Evolutionary conservation across 2,329 filamentous ascomycete species (phyloP).

Genomic region (Paradendryphiella salina): DNA sequence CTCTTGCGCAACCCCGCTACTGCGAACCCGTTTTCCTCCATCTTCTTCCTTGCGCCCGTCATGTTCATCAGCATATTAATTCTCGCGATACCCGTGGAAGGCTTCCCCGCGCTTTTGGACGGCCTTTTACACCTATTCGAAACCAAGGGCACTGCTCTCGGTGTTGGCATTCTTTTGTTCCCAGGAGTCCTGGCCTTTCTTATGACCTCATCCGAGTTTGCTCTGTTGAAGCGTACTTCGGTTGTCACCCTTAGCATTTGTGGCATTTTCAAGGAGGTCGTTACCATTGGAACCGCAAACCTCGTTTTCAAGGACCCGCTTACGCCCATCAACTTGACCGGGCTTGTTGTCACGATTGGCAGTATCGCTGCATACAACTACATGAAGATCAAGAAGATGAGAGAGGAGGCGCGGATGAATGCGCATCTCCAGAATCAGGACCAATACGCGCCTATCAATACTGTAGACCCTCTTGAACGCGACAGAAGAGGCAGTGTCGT

Average conservation of each 20-base stretch:
- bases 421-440: conserved; percentile 49
- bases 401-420: conserved; percentile 66
- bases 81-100: conserved; percentile 86
- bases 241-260: conserved; percentile 96
- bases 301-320: conserved; percentile 86
- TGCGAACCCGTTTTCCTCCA: conserved; percentile 92
- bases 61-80: conserved; percentile 86
- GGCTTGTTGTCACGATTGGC: conserved; percentile 81
- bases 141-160: conserved; percentile 68
- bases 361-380: conserved; percentile 93
- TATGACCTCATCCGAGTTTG: conserved; percentile 97
- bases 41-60: conserved; percentile 95
- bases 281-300: conserved; percentile 88
- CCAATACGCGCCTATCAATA: conserved; percentile 44
- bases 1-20: conserved; percentile 92
- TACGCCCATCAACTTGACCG: conserved; percentile 83
- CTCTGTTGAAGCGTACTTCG: conserved; percentile 88
- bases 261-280: conserved; percentile 98
- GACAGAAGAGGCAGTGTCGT: conserved; percentile 23
- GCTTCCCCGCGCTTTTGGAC: conserved; percentile 66
- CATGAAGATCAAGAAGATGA: conserved; percentile 90
- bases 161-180: conserved; percentile 78
- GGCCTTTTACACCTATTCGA: conserved; percentile 67
- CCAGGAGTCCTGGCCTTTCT: conserved; percentile 89
- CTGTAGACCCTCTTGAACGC: conserved; percentile 34